Base-by-base conservation (phyloP, 1,284 basidiomycete species). In the Marasmius fiardii region DNA sequence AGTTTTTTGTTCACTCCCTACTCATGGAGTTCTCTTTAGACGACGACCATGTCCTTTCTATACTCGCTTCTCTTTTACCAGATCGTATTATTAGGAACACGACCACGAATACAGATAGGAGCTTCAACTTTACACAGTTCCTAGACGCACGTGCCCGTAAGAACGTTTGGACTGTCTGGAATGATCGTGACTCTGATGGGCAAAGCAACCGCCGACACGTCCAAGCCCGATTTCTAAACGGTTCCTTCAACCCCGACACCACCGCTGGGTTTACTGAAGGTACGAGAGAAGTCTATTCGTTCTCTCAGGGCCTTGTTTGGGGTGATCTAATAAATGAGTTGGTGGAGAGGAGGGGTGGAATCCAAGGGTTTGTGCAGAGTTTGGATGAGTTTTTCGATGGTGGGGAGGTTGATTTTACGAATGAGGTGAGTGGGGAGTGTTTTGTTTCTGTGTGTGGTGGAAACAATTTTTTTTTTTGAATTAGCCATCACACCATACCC, bases 251-350 rank as follows among this genome's bases (percentile, higher is more conserved):
- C n/a, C 16, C 39, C 8, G 16, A 16, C 14, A 41, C 16, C 7
- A 41, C 39, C n/a, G 89, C 90, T 34, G 61, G 61, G 4, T 62
- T 55, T 14, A 64, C 58, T 8, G 82, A 85, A 66, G 83, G 88
- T 35, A 91, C 93, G 67, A 87, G 88, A 71, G 92, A 89, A 89
- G 86, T 86, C 7, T 92, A 93, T 67, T 84, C 86, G 1, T 86
- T 92, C 61, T 86, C 90, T 51, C 88, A 90, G 4, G 80, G 88
- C 5, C 87, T 41, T 7, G 39, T 41, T 1, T 41, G 39, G 39
- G 39, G 39, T n/a, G 39, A 90, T 53, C 86, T 91, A 60, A 69
- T 92, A 1, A 76, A 82, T 2, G 80, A 77, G 1, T 74, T 94
- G 21, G 82, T 90, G 18, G 70, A 78, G 56, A 74, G 76, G 37